Evolutionary conservation across 2,329 filamentous ascomycete genomes (phyloP).

Genomic region (Plectosphaerella cucumerina): DNA sequence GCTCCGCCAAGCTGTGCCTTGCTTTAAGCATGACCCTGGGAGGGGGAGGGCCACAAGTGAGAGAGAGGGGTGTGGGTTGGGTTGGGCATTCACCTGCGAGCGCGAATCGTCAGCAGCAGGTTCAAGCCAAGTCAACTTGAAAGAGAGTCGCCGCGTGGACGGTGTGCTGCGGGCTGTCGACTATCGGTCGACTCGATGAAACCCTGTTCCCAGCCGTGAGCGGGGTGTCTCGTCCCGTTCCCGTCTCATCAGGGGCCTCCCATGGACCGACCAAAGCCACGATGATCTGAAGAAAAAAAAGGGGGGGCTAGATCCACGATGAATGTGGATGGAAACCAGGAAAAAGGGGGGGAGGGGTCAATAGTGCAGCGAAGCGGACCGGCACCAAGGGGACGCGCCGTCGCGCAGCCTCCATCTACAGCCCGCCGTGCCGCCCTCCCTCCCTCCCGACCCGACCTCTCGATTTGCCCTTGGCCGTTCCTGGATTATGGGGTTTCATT

Average conservation of each 20-base stretch:
- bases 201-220: background rate
- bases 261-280: background rate
- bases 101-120: too few relatives aligned
- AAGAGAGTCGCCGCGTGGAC: too few relatives aligned
- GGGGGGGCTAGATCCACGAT: background rate
- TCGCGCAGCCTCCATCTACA: background rate
- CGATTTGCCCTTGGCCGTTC: too few relatives aligned
- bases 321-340: background rate
- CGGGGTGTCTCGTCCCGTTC: background rate
- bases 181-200: background rate
- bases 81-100: too few relatives aligned
- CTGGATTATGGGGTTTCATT: too few relatives aligned
- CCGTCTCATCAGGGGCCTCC: background rate
- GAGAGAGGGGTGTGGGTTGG: too few relatives aligned
- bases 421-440: too few relatives aligned
- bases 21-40: too few relatives aligned
- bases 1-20: background rate
- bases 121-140: too few relatives aligned
- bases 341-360: background rate
- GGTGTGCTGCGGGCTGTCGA: too few relatives aligned
- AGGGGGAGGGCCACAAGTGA: too few relatives aligned
- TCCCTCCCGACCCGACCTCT: too few relatives aligned
- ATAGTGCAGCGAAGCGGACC: background rate
- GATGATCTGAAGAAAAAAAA: background rate
- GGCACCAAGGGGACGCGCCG: conserved; percentile 1